Evolutionary conservation across 139 green algal genomes (phyloP), one percentile per base, ranked within the genome.

Genomic region (Desmodesmus armatus): DNA sequence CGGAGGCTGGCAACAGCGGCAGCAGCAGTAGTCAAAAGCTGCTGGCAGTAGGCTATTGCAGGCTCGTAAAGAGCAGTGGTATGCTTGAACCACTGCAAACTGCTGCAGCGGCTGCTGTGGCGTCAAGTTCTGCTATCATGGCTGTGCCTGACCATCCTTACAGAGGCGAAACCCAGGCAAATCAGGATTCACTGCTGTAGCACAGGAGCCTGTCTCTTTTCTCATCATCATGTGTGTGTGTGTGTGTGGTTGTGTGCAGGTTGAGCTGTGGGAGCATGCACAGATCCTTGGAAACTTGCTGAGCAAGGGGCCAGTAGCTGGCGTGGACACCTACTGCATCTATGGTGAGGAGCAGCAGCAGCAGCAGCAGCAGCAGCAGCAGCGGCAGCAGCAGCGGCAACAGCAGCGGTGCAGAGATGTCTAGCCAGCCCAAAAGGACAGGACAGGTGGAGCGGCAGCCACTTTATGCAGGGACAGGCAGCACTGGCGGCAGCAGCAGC

Each of bases 271-370:
- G 25, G 53, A 71, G 9, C 7, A 37, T 3, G 23, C 25, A 1
- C 53, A 71, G 4, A 53, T 47, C 53, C 13, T 82, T 11, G 27
- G 9, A 21, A 39, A 23, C 21, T 21, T 82, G 37, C 1, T 82
- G 7, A 25, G 23, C 1, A 29, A 31, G 27, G 76, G 76, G 27
- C 76, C 76, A 41, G 55, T 82, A 37, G 35, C 76, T 29, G 76
- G 76, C n/a, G 76, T 82, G 0, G 31, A 82, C 25, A 82, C 76
- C 7, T 71, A 72, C 55, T 82, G 76, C 76, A 72, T 82, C 25
- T 82, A 82, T 49, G 76, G 76, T 82, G 51, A 69, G 74, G 2
- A 13, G 7, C n/a, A 69, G 21, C 9, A 69, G 47, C 47, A 23
- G 47, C 47, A 55, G 9, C 47, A 55, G 9, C 47, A 55, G 47